Base-by-base conservation (phyloP, 2,329 filamentous ascomycete genomes). In the Cercospora brassicicola region DNA sequence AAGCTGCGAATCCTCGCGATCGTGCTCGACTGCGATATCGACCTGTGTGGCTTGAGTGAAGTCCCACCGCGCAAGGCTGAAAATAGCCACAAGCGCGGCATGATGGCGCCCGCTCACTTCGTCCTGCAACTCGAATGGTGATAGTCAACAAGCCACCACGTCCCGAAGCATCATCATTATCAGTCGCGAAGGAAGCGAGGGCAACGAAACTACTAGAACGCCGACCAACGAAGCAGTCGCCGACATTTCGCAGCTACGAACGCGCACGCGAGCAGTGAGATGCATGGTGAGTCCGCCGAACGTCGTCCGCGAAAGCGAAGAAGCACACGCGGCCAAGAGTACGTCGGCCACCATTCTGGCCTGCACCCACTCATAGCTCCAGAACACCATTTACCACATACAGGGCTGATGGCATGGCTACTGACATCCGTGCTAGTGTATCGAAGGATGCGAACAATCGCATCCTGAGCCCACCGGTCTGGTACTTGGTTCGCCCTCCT, bases 381-480 rank as follows among this genome's bases (percentile, higher is more conserved):
- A 56, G 53, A 30, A 56, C 11, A 56, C 53, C 53, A 30, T 56
- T 56, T 30, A 28, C 53, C 26, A 56, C 53, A 31, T 31, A 30
- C 53, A 56, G 53, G 11, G 11, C 23, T 56, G 53, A 56, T 31
- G 53, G 31, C 53, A 56, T 55, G 51, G 9, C 42, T 18, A 48
- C 11, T n/a, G 23, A 15, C 18, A 3, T 31, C 15, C 26, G 15
- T 31, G 23, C 20, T 26, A 28, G 30, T 57, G 53, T 15, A 8
- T 51, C 20, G 53, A 30, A 57, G 53, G 53, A 57, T 57, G 53
- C 53, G 53, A 18, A 2, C 4, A 4, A 20, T 28, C 20, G 53
- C 26, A 31, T 33, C 53, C 26, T 57, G 26, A 57, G 53, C 53
- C 53, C 53, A 57, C 53, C 53, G 53, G 53, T 57, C 53, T 57